These are phyloP conservation scores for Kurtzmaniella quercitrusa DNA, from an alignment of 1,139 yeast species.

Conservation along the genomic window DNA sequence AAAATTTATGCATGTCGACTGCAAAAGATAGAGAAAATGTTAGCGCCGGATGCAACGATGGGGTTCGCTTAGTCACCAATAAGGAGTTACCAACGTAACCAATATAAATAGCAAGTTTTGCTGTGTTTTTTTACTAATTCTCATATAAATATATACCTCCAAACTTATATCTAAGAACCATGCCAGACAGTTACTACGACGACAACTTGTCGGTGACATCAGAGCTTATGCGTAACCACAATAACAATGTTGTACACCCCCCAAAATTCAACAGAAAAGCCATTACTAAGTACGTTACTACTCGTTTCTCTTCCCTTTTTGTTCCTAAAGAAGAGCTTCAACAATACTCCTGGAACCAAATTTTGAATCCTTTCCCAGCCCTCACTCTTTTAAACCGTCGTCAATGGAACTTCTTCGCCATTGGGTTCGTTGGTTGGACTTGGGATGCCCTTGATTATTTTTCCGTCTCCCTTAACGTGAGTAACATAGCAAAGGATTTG, in stretches of 20 bases:
- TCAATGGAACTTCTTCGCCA: slow-evolving; percentile 34
- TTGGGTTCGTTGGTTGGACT: slow-evolving; percentile 39
- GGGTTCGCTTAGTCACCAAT: neutral
- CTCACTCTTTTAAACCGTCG: slow-evolving; percentile 23
- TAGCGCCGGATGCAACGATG: neutral
- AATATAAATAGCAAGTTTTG: neutral
- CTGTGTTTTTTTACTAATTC: neutral
- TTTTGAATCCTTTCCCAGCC: slow-evolving; percentile 33
- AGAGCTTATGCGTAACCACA: slow-evolving; percentile 19
- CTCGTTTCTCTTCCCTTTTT: slow-evolving; percentile 30
- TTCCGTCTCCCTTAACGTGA: slow-evolving; percentile 31
- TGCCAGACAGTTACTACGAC: neutral
- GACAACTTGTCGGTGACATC: slow-evolving; percentile 6
- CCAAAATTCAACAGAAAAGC: slow-evolving; percentile 25
- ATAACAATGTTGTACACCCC: slow-evolving; percentile 28
- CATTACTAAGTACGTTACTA: slow-evolving; percentile 21
- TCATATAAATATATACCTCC: too few species aligned
- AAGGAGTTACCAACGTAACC: neutral
- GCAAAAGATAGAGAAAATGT: neutral
- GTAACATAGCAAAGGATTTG: slow-evolving; percentile 26
- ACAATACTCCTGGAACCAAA: slow-evolving; percentile 23
- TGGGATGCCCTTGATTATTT: slow-evolving; percentile 44
- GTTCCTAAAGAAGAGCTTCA: slow-evolving; percentile 27
- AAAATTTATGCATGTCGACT: neutral
- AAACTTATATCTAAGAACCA: neutral